phyloP scores from a whole-genome alignment of 2,329 filamentous ascomycete species.

The Colletotrichum camelliae region DNA sequence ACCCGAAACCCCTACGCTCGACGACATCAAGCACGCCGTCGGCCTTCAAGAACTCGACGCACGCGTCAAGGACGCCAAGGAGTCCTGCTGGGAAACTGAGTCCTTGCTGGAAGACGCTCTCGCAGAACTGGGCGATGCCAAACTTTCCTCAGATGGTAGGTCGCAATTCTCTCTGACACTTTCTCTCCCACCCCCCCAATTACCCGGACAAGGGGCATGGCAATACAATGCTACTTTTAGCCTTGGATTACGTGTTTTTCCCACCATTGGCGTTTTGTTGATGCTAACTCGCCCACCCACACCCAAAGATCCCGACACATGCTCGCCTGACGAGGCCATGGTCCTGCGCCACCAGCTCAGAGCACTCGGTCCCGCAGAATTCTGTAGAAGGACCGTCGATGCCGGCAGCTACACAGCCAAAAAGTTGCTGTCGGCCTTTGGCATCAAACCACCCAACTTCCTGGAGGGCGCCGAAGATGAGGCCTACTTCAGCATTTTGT shows the following conservation, averaged over 20 bases:
- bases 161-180: conserved; percentile 22
- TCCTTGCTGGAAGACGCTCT: conserved; percentile 69
- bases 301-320: conserved; percentile 51
- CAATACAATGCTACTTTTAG: conserved; percentile 12
- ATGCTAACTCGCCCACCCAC: conserved; percentile 15
- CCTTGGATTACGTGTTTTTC: conserved; percentile 11
- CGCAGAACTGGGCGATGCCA: conserved; percentile 59
- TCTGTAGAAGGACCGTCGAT: conserved; percentile 75
- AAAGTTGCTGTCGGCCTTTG: conserved; percentile 87
- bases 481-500: conserved; percentile 76
- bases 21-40: conserved; percentile 40
- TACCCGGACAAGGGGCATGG: conserved; percentile 3
- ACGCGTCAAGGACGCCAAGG: conserved; percentile 54
- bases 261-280: background rate
- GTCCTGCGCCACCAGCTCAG: conserved; percentile 74
- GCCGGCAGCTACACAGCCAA: conserved; percentile 75
- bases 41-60: conserved; percentile 51
- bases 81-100: conserved; percentile 65
- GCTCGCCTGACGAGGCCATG: conserved; percentile 72
- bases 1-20: conserved; percentile 36
- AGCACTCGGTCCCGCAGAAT: conserved; percentile 77
- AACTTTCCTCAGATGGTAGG: conserved; percentile 50
- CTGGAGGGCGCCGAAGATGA: conserved; percentile 77
- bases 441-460: conserved; percentile 74
- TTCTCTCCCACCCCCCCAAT: background rate